Evolutionary conservation across 306 rosid genomes (phyloP), one percentile per base, ranked within the genome.

Genomic region (Rubus parviflorus): DNA sequence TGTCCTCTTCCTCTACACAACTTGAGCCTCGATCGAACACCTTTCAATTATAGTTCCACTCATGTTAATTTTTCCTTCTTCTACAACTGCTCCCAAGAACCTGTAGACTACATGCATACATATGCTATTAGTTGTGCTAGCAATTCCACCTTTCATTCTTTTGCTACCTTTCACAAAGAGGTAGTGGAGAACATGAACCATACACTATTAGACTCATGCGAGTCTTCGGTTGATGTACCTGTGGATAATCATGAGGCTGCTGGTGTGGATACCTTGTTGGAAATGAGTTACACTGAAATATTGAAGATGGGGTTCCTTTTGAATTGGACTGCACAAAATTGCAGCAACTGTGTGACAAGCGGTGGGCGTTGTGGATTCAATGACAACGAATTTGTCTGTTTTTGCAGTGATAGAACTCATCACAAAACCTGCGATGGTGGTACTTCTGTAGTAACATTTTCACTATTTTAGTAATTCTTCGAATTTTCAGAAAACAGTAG

Each of bases 281-380:
- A 63, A 37, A 90, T 72, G 92, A 86, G 38, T 70, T 87, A 88
- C 40, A 48, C 74, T 3, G 89, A 90, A 3, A 56, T 91, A 66
- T 66, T 91, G 84, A 82, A 85, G 81, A 85, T 83, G 90, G 98
- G 97, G 51, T 90, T 85, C 77, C 20, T 79, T 76, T 84, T 90
- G 83, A 87, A 81, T 74, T 88, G 98, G 91, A 82, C 60, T 72
- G 85, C 78, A 37, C 85, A 81, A 68, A 77, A 85, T 68, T 93
- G 93, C 67, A 75, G 83, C 61, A 46, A 51, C 25, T 88, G 94
- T 81, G 85, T 83, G 80, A 73, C 3, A 20, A 90, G 94, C 71
- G 92, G 90, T 7, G 90, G 96, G 22, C 77, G 86, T 7, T 90
- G 98, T 81, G 91, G 94, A 52, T 85, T 82, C 68, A 82, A 77